Percentiles rank a stretch among this genome's conserved stretches.
Conservation (phyloP, 1,139 yeast genomes). For the Suhomyces guaymorum region DNA sequence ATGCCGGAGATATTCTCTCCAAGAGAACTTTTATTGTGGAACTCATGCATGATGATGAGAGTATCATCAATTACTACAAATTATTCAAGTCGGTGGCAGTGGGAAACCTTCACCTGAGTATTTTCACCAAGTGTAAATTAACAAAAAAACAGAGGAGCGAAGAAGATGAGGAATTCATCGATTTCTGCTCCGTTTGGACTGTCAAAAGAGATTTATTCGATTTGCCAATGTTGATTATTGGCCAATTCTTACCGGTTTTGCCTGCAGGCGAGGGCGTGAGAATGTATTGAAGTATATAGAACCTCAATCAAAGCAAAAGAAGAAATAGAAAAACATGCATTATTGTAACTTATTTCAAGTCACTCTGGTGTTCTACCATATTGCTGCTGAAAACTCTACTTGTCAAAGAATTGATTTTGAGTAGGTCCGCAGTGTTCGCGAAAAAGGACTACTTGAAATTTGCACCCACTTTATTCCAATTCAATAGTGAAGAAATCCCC, state of each 20-base stretch:
- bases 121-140: conserved; percentile 50
- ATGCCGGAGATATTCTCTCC: conserved; percentile 47
- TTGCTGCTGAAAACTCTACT: too few relatives aligned
- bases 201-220: conserved; percentile 86
- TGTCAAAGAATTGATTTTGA: too few relatives aligned
- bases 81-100: conserved; percentile 52
- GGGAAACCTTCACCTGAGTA: conserved; percentile 51
- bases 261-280: conserved; percentile 43
- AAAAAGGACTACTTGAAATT: background rate
- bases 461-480: conserved; percentile 1
- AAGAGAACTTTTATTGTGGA: conserved; percentile 56
- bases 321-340: too few relatives aligned
- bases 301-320: too few relatives aligned
- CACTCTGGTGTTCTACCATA: conserved; percentile 2
- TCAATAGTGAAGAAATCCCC: too few relatives aligned
- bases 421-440: too few relatives aligned
- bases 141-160: conserved; percentile 26
- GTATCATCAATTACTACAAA: conserved; percentile 45
- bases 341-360: too few relatives aligned
- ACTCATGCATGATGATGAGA: conserved; percentile 50
- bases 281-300: conserved; percentile 34
- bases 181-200: conserved; percentile 63
- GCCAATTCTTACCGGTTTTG: conserved; percentile 48
- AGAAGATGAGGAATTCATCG: conserved; percentile 34
- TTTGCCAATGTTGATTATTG: conserved; percentile 63